Evolutionary conservation across 2,329 filamentous ascomycete genomes (phyloP).

Genomic region (Parafenestella ontariensis): DNA sequence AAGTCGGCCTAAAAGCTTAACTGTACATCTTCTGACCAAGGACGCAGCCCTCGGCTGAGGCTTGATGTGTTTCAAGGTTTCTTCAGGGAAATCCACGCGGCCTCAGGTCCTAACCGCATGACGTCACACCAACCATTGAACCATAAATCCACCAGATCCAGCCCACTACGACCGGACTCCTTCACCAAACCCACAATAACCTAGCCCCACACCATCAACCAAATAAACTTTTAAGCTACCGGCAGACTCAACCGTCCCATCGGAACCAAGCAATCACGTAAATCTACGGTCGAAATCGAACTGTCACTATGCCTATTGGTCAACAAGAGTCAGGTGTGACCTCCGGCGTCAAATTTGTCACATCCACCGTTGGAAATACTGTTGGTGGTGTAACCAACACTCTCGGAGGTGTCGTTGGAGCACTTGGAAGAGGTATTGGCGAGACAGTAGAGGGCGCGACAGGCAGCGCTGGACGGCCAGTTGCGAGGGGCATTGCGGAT

Average conservation of each 20-base stretch:
- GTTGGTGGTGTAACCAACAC: constrained; percentile 62
- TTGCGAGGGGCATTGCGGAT: constrained; percentile 52
- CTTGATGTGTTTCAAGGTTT: neutral
- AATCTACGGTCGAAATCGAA: constrained; percentile 1
- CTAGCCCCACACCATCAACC: constrained; percentile 4
- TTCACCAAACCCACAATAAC: constrained; percentile 6
- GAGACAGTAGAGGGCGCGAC: constrained; percentile 57
- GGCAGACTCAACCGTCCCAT: neutral
- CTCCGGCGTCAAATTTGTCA: constrained; percentile 62
- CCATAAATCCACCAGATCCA: constrained; percentile 13
- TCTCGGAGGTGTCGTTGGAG: constrained; percentile 60
- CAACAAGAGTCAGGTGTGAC: constrained; percentile 55
- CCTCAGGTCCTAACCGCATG: constrained; percentile 4
- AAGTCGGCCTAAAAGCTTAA: no score
- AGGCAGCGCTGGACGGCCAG: constrained; percentile 51
- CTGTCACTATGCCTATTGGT: constrained; percentile 43
- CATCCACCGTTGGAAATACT: constrained; percentile 63
- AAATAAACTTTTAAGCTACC: constrained; percentile 7
- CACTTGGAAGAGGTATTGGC: constrained; percentile 53
- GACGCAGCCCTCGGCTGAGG: neutral
- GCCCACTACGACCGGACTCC: neutral
- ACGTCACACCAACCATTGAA: constrained; percentile 11
- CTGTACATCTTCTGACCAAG: no score
- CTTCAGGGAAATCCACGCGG: neutral
- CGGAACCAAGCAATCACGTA: constrained; percentile 4